A percentile compares a stretch with the other conserved stretches of the same genome.
phyloP scores from a whole-genome alignment of 2,329 filamentous ascomycete species.

The Scortechinia acanthostroma region DNA sequence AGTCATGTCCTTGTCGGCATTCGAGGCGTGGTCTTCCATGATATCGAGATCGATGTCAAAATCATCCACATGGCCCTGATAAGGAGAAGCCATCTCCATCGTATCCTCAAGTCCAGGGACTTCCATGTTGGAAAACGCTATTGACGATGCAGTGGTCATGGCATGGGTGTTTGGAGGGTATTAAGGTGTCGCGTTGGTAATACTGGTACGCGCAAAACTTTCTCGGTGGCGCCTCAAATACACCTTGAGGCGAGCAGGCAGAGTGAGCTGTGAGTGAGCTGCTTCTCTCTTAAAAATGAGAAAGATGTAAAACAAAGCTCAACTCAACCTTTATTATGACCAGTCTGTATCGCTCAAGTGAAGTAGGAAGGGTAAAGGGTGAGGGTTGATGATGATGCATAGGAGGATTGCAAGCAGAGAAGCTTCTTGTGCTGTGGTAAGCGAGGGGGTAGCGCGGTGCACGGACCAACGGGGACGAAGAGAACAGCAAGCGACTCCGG shows the following conservation, averaged over 20 bases:
- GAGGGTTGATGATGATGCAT: not conserved
- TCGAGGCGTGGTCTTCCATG: constrained; percentile 2
- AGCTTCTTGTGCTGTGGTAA: not conserved
- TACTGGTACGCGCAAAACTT: not conserved
- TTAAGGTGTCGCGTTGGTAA: no score
- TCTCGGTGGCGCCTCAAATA: no score
- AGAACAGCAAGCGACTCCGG: constrained; percentile 2
- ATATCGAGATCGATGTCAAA: constrained; percentile 1
- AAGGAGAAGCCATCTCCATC: constrained; percentile 1
- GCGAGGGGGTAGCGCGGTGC: not conserved
- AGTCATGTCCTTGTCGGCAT: not conserved
- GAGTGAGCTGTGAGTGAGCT: no score
- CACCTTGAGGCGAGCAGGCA: no score
- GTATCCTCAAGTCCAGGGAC: not conserved
- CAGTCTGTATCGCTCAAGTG: not conserved
- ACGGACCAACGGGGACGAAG: not conserved
- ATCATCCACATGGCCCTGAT: not conserved
- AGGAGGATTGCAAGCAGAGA: no score
- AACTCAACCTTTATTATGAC: not conserved
- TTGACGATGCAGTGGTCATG: not conserved
- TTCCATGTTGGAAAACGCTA: not conserved
- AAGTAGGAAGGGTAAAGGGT: not conserved
- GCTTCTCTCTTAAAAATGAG: no score
- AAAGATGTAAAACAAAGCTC: no score
- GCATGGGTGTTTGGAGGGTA: no score